Evolutionary conservation across 148 eudicot species (phyloP), one percentile per base, ranked within the genome.

Genomic region (Vaccinium darrowii): DNA sequence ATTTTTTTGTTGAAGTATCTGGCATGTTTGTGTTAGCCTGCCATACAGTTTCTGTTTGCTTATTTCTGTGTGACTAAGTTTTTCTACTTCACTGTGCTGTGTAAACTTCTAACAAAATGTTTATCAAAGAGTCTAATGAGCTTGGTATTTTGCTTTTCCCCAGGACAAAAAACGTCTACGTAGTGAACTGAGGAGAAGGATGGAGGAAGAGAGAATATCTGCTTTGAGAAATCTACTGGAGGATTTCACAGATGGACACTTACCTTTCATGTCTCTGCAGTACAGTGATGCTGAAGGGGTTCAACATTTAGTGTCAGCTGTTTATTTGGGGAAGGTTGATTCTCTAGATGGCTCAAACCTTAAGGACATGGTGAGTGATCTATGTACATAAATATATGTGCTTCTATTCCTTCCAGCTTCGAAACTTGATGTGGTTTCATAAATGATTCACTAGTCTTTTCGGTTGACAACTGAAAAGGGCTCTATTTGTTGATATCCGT

Each of bases 141-240:
- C 5, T 33, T 86, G 51, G 51, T 84, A 69, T 69, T 36, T 76
- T 79, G 33, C 62, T 80, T 75, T 79, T 77, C 52, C 39, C 47
- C 91, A 97, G 99, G 94, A 80, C 65, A 96, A 94, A 91, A 97
- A 97, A 86, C 91, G 88, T 52, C 65, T 84, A 25, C 91, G 94
- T 84, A 89, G 87, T 53, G 94, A 95, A 73, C 78, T 88, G 81
- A 90, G 95, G 78, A 91, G 90, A 87, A 91, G 80, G 90, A 88
- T 95, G 98, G 98, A 95, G 89, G 78, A 93, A 81, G 94, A 93
- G 87, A 95, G 98, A 85, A 87, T 95, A 86, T 89, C 90, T 86
- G 91, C 96, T 79, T 84, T 93, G 85, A 93, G 89, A 84, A 92
- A 95, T 85, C 76, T 91, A 84, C 82, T 97, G 85, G 86, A 91